A percentile compares a stretch with the other conserved stretches of the same genome.
Evolutionary conservation across 129 eudicot genomes (phyloP).

Genomic region (Helichrysum umbraculigerum): DNA sequence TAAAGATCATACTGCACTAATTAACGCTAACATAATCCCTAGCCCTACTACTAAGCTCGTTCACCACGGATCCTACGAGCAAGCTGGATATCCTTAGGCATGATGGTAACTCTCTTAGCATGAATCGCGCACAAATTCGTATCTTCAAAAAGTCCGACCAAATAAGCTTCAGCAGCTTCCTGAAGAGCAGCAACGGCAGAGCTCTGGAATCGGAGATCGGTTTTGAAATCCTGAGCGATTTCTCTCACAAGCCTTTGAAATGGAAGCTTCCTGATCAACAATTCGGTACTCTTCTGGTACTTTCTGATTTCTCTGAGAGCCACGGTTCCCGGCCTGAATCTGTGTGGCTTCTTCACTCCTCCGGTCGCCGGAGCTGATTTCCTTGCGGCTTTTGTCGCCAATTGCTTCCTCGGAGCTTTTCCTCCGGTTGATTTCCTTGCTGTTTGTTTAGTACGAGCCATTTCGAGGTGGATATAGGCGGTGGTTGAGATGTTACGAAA

Average conservation of each 20-base stretch:
- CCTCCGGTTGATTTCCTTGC: constrained; percentile 52
- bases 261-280: constrained; percentile 41
- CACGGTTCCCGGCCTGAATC: constrained; percentile 47
- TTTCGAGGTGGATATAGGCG: neutral
- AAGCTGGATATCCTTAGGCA: constrained; percentile 61
- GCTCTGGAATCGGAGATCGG: constrained; percentile 5
- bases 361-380: constrained; percentile 42
- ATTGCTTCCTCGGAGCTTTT: constrained; percentile 9
- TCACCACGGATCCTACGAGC: constrained; percentile 56
- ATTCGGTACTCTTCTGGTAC: constrained; percentile 51
- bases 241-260: constrained; percentile 11
- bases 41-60: constrained; percentile 35
- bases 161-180: constrained; percentile 47
- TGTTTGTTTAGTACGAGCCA: constrained; percentile 57
- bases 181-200: constrained; percentile 1
- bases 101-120: constrained; percentile 54
- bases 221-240: constrained; percentile 13
- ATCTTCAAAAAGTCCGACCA: constrained; percentile 48
- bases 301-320: constrained; percentile 47
- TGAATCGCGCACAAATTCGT: constrained; percentile 56
- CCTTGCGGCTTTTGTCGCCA: neutral
- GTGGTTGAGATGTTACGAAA: no score
- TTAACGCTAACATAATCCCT: neutral
- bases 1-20: neutral
- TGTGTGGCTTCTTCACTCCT: constrained; percentile 60